Conservation (phyloP, 495 filamentous ascomycete genomes). For the Astrothelium macrocarpum region DNA sequence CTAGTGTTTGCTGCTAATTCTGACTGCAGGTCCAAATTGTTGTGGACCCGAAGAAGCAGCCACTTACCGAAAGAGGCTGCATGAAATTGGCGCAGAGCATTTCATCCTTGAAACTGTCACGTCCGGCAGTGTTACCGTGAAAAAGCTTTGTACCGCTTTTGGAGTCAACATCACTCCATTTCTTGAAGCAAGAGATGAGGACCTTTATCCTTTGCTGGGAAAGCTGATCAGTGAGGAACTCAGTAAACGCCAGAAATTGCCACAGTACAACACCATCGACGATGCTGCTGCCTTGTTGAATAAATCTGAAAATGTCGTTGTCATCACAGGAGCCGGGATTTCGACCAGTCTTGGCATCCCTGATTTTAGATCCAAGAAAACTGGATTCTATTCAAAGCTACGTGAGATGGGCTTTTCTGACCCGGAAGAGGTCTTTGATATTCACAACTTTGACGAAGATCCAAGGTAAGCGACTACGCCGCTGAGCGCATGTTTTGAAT, state of each 20-base stretch:
- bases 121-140: slow-evolving; percentile 56
- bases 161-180: slow-evolving; percentile 43
- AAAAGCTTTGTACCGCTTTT: slow-evolving; percentile 88
- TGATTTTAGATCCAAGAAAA: slow-evolving; percentile 59
- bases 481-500: neutral
- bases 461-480: slow-evolving; percentile 40
- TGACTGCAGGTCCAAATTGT: slow-evolving; percentile 33
- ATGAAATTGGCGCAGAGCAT: slow-evolving; percentile 60
- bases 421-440: slow-evolving; percentile 92
- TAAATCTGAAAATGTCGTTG: slow-evolving; percentile 72
- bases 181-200: slow-evolving; percentile 61
- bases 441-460: slow-evolving; percentile 73
- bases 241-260: slow-evolving; percentile 67
- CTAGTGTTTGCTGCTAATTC: neutral
- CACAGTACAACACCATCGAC: slow-evolving; percentile 74
- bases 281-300: slow-evolving; percentile 74
- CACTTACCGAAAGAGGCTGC: slow-evolving; percentile 56
- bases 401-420: slow-evolving; percentile 66
- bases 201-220: slow-evolving; percentile 63
- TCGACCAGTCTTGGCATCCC: slow-evolving; percentile 61
- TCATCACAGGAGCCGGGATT: slow-evolving; percentile 87
- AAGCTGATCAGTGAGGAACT: slow-evolving; percentile 76
- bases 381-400: slow-evolving; percentile 72
- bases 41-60: slow-evolving; percentile 69
- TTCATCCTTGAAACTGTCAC: slow-evolving; percentile 69